Evolutionary conservation across 441 rosid genomes (phyloP).

Genomic region (Iberis amara): DNA sequence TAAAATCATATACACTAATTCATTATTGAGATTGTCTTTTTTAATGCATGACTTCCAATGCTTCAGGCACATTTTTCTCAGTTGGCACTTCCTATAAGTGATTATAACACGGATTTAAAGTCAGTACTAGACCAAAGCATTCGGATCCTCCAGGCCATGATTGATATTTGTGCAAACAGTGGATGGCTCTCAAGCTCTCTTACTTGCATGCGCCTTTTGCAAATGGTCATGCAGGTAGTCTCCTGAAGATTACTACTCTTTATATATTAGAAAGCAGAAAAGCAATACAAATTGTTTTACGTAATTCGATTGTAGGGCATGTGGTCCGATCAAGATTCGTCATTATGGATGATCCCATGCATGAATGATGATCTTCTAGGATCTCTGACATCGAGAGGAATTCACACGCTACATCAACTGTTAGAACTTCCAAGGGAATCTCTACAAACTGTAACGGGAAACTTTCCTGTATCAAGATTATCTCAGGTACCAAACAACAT

Average conservation of each 20-base stretch:
- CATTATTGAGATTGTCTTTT: slow-evolving; percentile 11
- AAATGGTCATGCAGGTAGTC: slow-evolving; percentile 97
- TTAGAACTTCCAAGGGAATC: slow-evolving; percentile 58
- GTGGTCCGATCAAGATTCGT: slow-evolving; percentile 78
- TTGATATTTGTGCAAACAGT: slow-evolving; percentile 95
- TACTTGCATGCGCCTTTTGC: slow-evolving; percentile 93
- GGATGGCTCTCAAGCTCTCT: slow-evolving; percentile 98
- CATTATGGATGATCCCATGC: slow-evolving; percentile 88
- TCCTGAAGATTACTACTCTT: slow-evolving; percentile 9
- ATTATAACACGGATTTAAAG: slow-evolving; percentile 90
- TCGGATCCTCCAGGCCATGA: slow-evolving; percentile 97
- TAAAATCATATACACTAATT: not conserved
- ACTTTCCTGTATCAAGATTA: slow-evolving; percentile 46
- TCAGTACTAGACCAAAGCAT: slow-evolving; percentile 98
- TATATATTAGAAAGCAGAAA: not conserved
- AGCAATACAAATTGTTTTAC: not conserved
- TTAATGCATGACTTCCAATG: slow-evolving; percentile 20
- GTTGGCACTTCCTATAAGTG: slow-evolving; percentile 85
- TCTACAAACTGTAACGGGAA: slow-evolving; percentile 57
- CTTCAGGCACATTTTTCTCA: slow-evolving; percentile 90
- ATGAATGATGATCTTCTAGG: slow-evolving; percentile 64
- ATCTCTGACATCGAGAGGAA: slow-evolving; percentile 46
- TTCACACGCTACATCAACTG: slow-evolving; percentile 61
- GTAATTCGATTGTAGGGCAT: slow-evolving; percentile 49
- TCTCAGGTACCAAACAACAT: slow-evolving; percentile 49